A percentile compares a stretch with the other conserved stretches of the same genome.
These are phyloP conservation scores for Astragalus membranaceus DNA, from an alignment of 306 rosid species.

Conservation along the genomic window DNA sequence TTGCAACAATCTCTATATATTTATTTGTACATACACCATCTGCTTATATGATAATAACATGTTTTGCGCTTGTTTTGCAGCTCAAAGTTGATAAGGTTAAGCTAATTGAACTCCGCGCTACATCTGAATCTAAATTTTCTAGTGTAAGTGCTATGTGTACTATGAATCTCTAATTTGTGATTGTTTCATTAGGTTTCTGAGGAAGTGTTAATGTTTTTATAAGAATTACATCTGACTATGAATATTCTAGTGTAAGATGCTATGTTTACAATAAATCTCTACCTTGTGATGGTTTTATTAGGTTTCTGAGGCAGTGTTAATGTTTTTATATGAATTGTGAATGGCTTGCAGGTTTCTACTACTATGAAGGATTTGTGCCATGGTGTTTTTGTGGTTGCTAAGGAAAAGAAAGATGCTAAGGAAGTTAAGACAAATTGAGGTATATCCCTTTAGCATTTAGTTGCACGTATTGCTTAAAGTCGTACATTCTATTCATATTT, in stretches of 20 bases:
- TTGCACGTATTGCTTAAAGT: neutral
- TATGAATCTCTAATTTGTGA: neutral
- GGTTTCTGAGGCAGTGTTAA: no score
- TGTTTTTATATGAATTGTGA: no score
- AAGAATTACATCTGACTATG: no score
- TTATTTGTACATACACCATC: neutral
- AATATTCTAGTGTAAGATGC: no score
- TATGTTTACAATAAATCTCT: no score
- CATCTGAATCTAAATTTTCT: slow-evolving; percentile 81
- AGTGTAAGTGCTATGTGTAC: slow-evolving; percentile 39
- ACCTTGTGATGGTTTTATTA: no score
- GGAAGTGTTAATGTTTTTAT: neutral
- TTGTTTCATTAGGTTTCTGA: neutral
- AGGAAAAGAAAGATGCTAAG: slow-evolving; percentile 77
- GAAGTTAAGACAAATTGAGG: slow-evolving; percentile 77
- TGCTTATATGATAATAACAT: neutral
- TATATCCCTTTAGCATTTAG: neutral
- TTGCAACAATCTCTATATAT: neutral
- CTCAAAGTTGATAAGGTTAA: slow-evolving; percentile 76
- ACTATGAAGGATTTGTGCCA: slow-evolving; percentile 85
- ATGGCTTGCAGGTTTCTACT: slow-evolving; percentile 71
- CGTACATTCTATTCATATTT: neutral
- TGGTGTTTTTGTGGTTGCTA: slow-evolving; percentile 59
- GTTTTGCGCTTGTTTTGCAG: slow-evolving; percentile 34
- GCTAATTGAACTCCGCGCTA: slow-evolving; percentile 78